Base-by-base conservation (phyloP, 768 basidiomycete genomes). In the Neoboletus brunneissimus region DNA sequence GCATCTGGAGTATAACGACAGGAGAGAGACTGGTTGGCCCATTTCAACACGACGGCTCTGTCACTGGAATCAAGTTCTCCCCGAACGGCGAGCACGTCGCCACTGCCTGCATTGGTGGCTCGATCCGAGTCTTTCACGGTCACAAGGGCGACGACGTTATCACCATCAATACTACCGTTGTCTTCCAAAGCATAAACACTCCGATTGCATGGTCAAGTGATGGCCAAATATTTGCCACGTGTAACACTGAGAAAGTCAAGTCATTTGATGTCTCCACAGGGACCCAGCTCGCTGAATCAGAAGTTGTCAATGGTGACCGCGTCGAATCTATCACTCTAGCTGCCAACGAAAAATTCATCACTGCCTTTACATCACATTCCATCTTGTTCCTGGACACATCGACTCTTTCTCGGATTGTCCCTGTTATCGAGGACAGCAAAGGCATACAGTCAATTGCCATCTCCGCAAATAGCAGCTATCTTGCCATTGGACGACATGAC, bases 371-470 rank as follows among this genome's bases (percentile, higher is more conserved):
- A 10, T 29, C 27, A 29, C 27, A 6, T 29, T 29, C 27, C 27
- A 29, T 44, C 43, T 10, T 10, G 9, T 44, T 44, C 43, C 43
- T 44, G 3, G 43, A 44, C 2, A 10, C 43, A 25, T 25, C 43
- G 1, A 25, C 16, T 2, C 23, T 44, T 0, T 5, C 10, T 25
- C 23, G 1, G 0, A 25, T 44, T 5, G 23, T 1, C 10, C 43
- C 43, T 44, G 27, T 4, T 29, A 7, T 29, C 27, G 27, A 29
- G 27, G 27, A 29, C 6, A 7, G 6, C 7, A 1, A 0, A 25
- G 0, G 2, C 0, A 25, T 44, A 23, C 10, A 1, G 4, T 43
- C 44, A 6, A 27, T 45, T 6, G 18, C 27, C 27, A 29, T 45
- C 18, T 18, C 44, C 4, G 16, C 5, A 11, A 5, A 45, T 8